phyloP scores from a whole-genome alignment of 2,329 filamentous ascomycete species.

The Colletotrichum sp. region DNA sequence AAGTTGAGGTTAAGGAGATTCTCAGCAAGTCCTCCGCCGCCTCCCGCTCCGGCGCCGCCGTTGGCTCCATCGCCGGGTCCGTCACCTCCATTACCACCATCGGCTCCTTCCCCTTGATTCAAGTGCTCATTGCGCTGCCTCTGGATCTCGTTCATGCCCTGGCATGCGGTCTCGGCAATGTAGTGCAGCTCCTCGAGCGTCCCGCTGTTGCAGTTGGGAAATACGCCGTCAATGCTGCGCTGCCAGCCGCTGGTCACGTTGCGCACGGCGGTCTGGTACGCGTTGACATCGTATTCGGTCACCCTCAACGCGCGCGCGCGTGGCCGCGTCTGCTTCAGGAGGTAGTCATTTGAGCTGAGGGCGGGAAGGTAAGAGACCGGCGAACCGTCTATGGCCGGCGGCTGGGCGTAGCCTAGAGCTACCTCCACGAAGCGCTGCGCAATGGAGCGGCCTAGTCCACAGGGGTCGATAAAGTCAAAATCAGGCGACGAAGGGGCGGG shows the following conservation, averaged over 20 bases:
- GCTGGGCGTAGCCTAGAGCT: constrained; percentile 44
- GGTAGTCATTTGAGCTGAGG: constrained; percentile 22
- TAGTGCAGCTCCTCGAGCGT: constrained; percentile 49
- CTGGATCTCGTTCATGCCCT: constrained; percentile 50
- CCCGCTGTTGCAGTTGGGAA: constrained; percentile 47
- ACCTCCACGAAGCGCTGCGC: constrained; percentile 54
- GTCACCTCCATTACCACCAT: neutral
- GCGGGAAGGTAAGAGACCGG: constrained; percentile 16
- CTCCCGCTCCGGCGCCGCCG: neutral
- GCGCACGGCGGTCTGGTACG: constrained; percentile 39
- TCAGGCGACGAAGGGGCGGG: constrained; percentile 21
- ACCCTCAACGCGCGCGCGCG: constrained; percentile 25
- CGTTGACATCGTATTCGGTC: constrained; percentile 40
- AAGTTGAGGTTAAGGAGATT: constrained; percentile 19
- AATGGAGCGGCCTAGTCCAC: constrained; percentile 42
- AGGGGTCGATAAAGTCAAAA: constrained; percentile 48
- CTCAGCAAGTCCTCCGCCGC: neutral
- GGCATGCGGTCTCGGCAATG: constrained; percentile 48
- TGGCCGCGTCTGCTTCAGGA: constrained; percentile 29
- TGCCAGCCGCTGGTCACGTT: constrained; percentile 48
- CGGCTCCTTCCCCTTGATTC: neutral
- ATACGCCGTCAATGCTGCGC: constrained; percentile 48
- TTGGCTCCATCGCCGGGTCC: neutral
- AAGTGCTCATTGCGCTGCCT: constrained; percentile 13
- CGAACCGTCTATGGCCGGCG: constrained; percentile 32